Evolutionary conservation across 2,329 filamentous ascomycete species (phyloP).

Genomic region (Colletotrichum abscissum): DNA sequence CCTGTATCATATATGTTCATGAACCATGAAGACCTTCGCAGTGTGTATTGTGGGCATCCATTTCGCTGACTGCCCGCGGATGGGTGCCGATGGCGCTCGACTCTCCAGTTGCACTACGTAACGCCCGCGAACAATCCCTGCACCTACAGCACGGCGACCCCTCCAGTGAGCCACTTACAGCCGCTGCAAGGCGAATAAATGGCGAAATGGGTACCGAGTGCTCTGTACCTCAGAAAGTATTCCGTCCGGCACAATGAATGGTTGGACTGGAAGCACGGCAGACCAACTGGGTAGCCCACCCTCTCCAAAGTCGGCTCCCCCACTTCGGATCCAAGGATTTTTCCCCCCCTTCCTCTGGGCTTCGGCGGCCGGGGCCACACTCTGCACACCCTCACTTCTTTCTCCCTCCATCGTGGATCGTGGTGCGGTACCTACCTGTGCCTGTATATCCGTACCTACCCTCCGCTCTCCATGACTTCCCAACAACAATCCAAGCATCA

Average conservation of each 20-base stretch:
- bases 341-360: neutral
- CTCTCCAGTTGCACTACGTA: slow-evolving; percentile 30
- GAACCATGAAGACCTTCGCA: too few relatives aligned
- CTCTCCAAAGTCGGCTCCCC: slow-evolving; percentile 12
- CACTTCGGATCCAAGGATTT: slow-evolving; percentile 32
- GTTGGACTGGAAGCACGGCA: slow-evolving; percentile 9
- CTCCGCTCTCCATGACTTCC: neutral
- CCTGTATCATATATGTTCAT: neutral
- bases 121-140: slow-evolving; percentile 8
- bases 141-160: neutral
- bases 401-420: neutral
- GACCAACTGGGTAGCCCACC: slow-evolving; percentile 8
- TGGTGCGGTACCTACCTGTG: neutral
- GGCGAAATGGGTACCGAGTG: neutral
- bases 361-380: slow-evolving; percentile 17
- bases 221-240: too few relatives aligned
- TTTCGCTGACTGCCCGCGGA: too few relatives aligned
- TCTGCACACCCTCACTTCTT: slow-evolving; percentile 14
- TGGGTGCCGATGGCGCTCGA: slow-evolving; percentile 10
- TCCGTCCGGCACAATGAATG: neutral
- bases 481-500: neutral
- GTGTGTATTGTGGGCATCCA: too few relatives aligned
- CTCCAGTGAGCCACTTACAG: slow-evolving; percentile 14
- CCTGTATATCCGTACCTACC: too few relatives aligned
- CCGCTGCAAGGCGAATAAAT: slow-evolving; percentile 16